Base-by-base conservation (phyloP, 2,329 filamentous ascomycete genomes). In the Penicillium sp. region DNA sequence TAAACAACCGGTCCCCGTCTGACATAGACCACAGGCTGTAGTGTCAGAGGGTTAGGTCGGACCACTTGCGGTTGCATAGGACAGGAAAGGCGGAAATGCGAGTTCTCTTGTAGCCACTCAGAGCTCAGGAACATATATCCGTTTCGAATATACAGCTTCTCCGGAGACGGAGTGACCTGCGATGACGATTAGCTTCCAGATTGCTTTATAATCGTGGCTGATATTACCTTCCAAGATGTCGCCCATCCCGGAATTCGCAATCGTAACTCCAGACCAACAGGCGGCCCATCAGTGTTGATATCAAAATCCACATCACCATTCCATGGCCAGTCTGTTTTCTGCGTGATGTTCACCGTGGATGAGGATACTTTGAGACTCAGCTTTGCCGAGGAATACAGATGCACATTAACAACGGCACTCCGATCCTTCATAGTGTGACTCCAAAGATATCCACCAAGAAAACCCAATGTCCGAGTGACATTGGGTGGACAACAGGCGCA, bases 401-500 rank as follows among this genome's bases (percentile, higher is more conserved):
- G 83, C 0, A 86, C 80, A 58, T 82, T 79, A 41, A 86, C 64
- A 29, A 76, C 77, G 0, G 68, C 72, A 10, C 67, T 64, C 14
- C 52, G 44, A 6, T 66, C 58, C 3, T 58, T 60, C 1, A 60
- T 49, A 0, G 62, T 59, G 0, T 75, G 77, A 22, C 78, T 78
- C 81, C 83, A 85, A 0, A 85, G 65, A 60, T 85, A 85, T 0
- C 84, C 83, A 1, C 83, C 84, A 26, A 86, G 70, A 24, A 78
- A 82, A 0, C 82, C 84, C 48, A 86, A 78, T 1, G 85, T 70
- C 26, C 84, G 75, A 22, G 81, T 78, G 1, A 87, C 73, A 61
- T 86, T 87, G 0, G 84, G 85, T 3, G 85, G 85, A 63, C 85
- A 87, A 60, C 84, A 87, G 6, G 83, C 82, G 37, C 79, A 81